Evolutionary conservation across 495 filamentous ascomycete genomes (phyloP).

Genomic region (Pyronema omphalodes): DNA sequence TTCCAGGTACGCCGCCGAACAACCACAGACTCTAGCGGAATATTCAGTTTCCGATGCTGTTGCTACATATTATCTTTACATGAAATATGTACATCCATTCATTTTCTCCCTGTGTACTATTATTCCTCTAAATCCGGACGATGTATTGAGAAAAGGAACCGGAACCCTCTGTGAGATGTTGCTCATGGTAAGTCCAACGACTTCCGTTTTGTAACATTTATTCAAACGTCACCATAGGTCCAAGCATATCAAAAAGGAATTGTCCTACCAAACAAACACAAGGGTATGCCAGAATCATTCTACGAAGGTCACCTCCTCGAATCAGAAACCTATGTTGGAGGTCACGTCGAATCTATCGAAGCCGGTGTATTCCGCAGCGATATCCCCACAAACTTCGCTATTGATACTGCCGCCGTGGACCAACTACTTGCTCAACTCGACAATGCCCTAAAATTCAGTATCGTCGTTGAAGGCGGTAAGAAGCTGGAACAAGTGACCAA

Average conservation of each 20-base stretch:
- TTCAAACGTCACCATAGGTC: constrained; percentile 27
- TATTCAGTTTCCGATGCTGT: constrained; percentile 99
- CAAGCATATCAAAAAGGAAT: constrained; percentile 88
- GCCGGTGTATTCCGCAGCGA: constrained; percentile 93
- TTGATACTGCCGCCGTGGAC: constrained; percentile 74
- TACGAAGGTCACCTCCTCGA: constrained; percentile 94
- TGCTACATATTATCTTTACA: constrained; percentile 97
- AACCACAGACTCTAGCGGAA: constrained; percentile 83
- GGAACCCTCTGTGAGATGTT: constrained; percentile 98
- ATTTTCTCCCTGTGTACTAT: constrained; percentile 98
- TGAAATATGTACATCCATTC: constrained; percentile 99
- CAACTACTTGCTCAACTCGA: constrained; percentile 77
- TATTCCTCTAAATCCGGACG: constrained; percentile 79
- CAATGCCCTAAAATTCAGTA: constrained; percentile 76
- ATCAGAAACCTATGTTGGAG: constrained; percentile 93
- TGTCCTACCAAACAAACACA: constrained; percentile 89
- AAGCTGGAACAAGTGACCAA: constrained; percentile 76
- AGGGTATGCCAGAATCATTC: constrained; percentile 75
- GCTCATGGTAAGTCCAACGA: constrained; percentile 46
- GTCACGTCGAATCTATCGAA: constrained; percentile 98
- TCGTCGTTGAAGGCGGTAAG: constrained; percentile 89
- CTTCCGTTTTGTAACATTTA: constrained; percentile 6
- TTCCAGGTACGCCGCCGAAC: constrained; percentile 56
- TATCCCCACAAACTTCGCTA: constrained; percentile 77
- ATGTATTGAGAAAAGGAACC: constrained; percentile 84